Conservation (phyloP, 106 monocot species). For the Allium cepa region DNA sequence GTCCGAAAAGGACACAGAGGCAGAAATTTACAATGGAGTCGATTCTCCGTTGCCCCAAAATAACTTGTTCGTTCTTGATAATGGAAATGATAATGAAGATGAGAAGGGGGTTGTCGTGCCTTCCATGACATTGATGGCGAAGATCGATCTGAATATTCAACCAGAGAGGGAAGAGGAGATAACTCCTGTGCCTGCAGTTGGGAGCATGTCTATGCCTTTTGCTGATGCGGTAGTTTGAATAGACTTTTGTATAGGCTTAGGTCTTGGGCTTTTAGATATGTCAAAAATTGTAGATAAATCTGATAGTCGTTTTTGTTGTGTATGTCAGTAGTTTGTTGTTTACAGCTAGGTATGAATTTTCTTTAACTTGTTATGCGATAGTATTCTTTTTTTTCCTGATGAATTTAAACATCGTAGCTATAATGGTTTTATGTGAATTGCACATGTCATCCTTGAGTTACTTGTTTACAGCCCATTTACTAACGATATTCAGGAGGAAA, state of each 20-base stretch:
- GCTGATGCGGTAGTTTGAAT: slow-evolving; percentile 9
- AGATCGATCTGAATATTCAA: slow-evolving; percentile 83
- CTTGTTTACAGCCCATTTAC: no score
- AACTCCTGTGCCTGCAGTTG: slow-evolving; percentile 34
- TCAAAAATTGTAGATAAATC: no score
- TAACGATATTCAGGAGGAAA: no score
- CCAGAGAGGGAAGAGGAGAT: slow-evolving; percentile 81
- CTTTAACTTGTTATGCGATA: no score
- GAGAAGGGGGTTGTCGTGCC: slow-evolving; percentile 17
- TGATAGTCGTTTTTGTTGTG: no score
- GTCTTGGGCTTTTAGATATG: no score
- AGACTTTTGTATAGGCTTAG: background rate
- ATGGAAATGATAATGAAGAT: slow-evolving; percentile 21
- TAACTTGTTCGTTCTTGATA: slow-evolving; percentile 7
- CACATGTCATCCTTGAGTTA: no score
- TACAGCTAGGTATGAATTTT: no score
- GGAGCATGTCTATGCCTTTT: slow-evolving; percentile 12
- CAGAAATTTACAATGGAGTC: background rate
- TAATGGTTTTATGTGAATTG: no score
- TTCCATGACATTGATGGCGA: slow-evolving; percentile 47
- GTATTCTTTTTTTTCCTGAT: no score
- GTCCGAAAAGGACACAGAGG: slow-evolving; percentile 29
- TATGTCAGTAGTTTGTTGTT: no score
- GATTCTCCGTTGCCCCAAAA: background rate
- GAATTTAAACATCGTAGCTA: no score